A percentile compares a stretch with the other conserved stretches of the same genome.
Evolutionary conservation across 2,329 filamentous ascomycete species (phyloP).

Genomic region (Beauveria varroae): DNA sequence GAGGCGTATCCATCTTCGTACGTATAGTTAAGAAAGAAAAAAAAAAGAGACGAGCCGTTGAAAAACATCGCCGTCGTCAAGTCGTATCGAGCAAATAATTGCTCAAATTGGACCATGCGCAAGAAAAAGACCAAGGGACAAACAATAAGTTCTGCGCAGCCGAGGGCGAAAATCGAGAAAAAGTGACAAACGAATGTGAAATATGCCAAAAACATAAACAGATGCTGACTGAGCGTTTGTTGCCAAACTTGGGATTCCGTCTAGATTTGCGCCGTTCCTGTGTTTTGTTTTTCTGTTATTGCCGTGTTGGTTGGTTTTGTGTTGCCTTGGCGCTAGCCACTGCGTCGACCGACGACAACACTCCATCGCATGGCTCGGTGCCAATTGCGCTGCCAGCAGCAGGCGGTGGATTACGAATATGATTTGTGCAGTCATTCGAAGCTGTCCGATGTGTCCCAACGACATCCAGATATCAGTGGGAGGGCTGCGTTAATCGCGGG

Average conservation of each 20-base stretch:
- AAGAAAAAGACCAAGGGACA: slow-evolving; percentile 14
- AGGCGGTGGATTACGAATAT: neutral
- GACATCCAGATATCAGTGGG: slow-evolving; percentile 9
- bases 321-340: neutral
- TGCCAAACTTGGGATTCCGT: slow-evolving; percentile 22
- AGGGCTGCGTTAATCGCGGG: neutral
- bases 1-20: slow-evolving; percentile 32
- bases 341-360: neutral
- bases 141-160: slow-evolving; percentile 12
- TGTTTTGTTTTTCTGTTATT: neutral
- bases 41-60: neutral
- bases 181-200: neutral
- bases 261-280: slow-evolving; percentile 11
- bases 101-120: neutral
- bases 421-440: neutral
- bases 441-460: neutral
- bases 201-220: slow-evolving; percentile 5
- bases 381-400: slow-evolving; percentile 6
- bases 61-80: neutral
- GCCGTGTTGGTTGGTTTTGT: neutral
- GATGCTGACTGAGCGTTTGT: slow-evolving; percentile 20
- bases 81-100: neutral
- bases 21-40: slow-evolving; percentile 14
- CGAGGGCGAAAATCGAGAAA: slow-evolving; percentile 2
- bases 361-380: neutral